Base-by-base conservation (phyloP, 768 basidiomycete species). In the Cytidiella melzeri region DNA sequence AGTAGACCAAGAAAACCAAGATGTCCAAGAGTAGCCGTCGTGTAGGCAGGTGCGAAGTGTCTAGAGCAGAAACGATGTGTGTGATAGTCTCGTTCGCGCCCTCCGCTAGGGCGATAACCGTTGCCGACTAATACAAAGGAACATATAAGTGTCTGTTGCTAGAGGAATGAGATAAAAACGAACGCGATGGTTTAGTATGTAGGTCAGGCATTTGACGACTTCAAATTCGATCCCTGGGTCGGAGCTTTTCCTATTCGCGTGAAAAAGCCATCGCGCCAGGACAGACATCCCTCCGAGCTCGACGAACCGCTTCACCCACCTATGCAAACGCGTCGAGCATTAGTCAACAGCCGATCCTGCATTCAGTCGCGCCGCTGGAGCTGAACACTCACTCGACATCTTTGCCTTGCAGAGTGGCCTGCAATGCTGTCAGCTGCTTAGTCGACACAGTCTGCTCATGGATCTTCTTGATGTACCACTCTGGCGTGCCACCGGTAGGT, bases 391-490 rank as follows among this genome's bases (percentile, higher is more conserved):
- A 94, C 90, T 77, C 79, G 44, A 92, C 67, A 59, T 91, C 85
- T 57, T 84, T 82, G 43, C 90, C 88, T 47, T 92, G 76, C 56
- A 92, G 63, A 4, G 77, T 94, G 25, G 84, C 87, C 58, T 75
- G 75, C 42, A 98, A 70, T 50, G 85, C 81, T 18, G 76, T 72
- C 11, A 89, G 86, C 53, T 93, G 84, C 65, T 90, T 87, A 38
- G 80, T 69, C 0, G 84, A 92, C 45, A 96, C 81, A 2, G 86
- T 87, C 52, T 81, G 81, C 61, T 94, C 87, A 60, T 97, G 73
- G 61, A 96, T 90, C 66, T 85, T 91, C 66, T 84, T 80, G 56
- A 98, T 81, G 63, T 92, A 97, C 87, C 87, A 96, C 64, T 96
- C 87, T 1, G 94, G 92, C 9, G 87, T 80, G 53, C 86, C 84